Conservation (phyloP, 2,329 filamentous ascomycete species). For the Trichoderma citrinoviride region DNA sequence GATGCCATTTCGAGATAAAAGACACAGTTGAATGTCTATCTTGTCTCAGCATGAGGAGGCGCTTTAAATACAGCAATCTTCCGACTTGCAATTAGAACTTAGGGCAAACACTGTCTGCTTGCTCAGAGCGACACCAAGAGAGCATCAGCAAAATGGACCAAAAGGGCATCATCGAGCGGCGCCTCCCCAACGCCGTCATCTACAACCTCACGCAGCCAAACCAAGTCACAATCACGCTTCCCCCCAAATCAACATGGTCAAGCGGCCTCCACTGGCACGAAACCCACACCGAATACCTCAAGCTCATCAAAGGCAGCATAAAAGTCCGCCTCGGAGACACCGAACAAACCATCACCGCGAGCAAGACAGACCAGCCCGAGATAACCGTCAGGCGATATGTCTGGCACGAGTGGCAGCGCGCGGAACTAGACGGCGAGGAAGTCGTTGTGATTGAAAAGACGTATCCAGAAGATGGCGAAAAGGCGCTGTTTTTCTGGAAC, state of each 20-base stretch:
- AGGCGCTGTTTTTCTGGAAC: conserved; percentile 51
- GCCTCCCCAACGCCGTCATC: conserved; percentile 25
- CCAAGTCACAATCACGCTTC: conserved; percentile 44
- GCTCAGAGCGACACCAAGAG: neutral
- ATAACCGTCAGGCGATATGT: conserved; percentile 37
- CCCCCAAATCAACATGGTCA: conserved; percentile 44
- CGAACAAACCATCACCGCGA: conserved; percentile 25
- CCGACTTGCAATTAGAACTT: too few species aligned
- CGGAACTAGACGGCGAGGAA: conserved; percentile 34
- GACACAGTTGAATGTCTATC: neutral
- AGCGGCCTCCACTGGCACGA: conserved; percentile 51
- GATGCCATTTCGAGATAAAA: neutral
- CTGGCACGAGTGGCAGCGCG: conserved; percentile 49
- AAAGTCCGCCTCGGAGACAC: conserved; percentile 26
- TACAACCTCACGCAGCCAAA: conserved; percentile 38
- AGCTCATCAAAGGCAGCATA: conserved; percentile 40
- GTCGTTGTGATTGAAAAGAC: conserved; percentile 47
- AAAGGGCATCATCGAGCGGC: conserved; percentile 23
- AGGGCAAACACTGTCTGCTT: neutral
- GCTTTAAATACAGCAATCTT: neutral
- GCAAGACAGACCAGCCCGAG: conserved; percentile 27
- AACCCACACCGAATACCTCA: conserved; percentile 46
- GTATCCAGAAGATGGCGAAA: conserved; percentile 43
- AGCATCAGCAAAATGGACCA: neutral
- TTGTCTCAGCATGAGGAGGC: too few species aligned